Percentiles rank a stretch among this genome's conserved stretches.
These are phyloP conservation scores for Hippophae rhamnoides DNA, from an alignment of 306 rosid species.

Conservation along the genomic window DNA sequence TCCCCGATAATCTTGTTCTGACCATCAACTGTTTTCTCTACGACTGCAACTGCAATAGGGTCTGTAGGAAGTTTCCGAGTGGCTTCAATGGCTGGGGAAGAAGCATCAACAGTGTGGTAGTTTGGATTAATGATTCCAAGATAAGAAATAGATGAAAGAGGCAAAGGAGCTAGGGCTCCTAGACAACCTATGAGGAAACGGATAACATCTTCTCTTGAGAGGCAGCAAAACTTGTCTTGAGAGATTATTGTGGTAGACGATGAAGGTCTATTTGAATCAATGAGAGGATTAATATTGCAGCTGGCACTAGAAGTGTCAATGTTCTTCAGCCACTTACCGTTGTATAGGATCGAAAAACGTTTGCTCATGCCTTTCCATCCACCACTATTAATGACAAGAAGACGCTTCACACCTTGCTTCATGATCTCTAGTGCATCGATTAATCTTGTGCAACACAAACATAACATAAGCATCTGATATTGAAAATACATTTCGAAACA, in stretches of 20 bases:
- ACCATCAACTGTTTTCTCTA: constrained; percentile 40
- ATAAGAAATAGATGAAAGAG: constrained; percentile 70
- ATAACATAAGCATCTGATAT: neutral
- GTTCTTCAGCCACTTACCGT: constrained; percentile 87
- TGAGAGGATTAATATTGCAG: constrained; percentile 37
- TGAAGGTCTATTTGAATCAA: constrained; percentile 40
- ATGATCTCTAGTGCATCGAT: constrained; percentile 96
- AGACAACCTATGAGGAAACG: constrained; percentile 94
- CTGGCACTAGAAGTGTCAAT: constrained; percentile 44
- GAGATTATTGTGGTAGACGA: constrained; percentile 33
- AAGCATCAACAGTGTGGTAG: constrained; percentile 56
- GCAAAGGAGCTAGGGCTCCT: constrained; percentile 93
- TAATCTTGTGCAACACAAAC: constrained; percentile 42
- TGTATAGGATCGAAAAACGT: constrained; percentile 83
- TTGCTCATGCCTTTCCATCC: constrained; percentile 97
- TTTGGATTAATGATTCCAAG: constrained; percentile 71
- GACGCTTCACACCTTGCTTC: constrained; percentile 90
- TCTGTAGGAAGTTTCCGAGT: constrained; percentile 53
- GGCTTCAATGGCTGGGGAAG: constrained; percentile 55
- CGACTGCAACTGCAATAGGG: constrained; percentile 70
- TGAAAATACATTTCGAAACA: too few relatives aligned
- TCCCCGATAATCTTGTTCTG: constrained; percentile 77
- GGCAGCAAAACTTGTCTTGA: constrained; percentile 68
- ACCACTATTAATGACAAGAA: constrained; percentile 77
- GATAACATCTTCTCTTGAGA: constrained; percentile 93